Percentiles rank a stretch among this genome's conserved stretches.
These are phyloP conservation scores for Yamadazyma insecticola DNA, from an alignment of 805 yeast species.

Conservation along the genomic window DNA sequence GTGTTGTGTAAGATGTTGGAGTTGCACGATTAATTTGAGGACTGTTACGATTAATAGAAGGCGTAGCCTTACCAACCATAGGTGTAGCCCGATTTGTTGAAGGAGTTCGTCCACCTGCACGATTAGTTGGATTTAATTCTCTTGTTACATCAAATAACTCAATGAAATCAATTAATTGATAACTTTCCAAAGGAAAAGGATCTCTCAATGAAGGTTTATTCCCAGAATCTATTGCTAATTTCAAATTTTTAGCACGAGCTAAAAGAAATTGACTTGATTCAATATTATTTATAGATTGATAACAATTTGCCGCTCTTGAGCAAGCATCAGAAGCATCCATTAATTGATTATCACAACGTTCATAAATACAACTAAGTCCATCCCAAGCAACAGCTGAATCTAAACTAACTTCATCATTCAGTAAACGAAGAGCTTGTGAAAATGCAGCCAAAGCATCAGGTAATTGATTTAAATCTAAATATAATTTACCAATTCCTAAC, in stretches of 20 bases:
- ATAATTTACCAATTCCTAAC: constrained; percentile 62
- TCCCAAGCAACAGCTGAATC: constrained; percentile 62
- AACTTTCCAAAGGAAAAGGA: no score
- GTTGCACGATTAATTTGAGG: no score
- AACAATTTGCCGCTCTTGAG: constrained; percentile 46
- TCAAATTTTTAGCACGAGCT: constrained; percentile 1
- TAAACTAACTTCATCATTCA: constrained; percentile 42
- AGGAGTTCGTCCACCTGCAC: no score
- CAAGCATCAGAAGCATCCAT: constrained; percentile 61
- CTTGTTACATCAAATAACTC: no score
- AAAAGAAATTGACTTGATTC: constrained; percentile 13
- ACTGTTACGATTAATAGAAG: no score
- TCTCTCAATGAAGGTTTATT: no score
- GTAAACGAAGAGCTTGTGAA: constrained; percentile 56
- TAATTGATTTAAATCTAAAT: constrained; percentile 53
- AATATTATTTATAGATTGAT: constrained; percentile 41
- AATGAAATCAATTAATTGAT: no score
- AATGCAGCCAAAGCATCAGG: constrained; percentile 66
- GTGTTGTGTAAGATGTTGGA: no score
- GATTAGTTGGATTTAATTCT: no score
- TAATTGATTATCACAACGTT: constrained; percentile 56
- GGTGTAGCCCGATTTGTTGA: no score
- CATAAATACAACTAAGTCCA: constrained; percentile 58
- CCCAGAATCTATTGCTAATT: no score
- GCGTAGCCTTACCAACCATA: no score